Evolutionary conservation across 805 yeast genomes (phyloP).

Genomic region (Myxozyma sirexii): DNA sequence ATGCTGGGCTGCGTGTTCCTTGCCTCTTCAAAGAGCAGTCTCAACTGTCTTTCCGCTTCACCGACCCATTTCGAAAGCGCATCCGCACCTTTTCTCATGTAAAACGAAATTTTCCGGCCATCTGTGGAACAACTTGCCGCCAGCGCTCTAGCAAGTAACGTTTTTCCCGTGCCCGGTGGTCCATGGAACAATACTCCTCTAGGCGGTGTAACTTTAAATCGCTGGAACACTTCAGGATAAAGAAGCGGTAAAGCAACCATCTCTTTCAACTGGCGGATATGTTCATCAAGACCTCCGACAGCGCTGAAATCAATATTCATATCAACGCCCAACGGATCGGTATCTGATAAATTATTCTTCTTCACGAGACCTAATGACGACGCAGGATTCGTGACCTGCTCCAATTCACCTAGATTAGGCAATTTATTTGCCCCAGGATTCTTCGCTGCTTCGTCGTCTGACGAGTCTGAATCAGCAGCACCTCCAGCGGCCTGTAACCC

Average conservation of each 20-base stretch:
- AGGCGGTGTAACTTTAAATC: conserved; percentile 91
- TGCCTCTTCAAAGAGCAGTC: conserved; percentile 93
- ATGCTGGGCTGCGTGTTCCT: conserved; percentile 93
- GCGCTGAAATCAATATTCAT: conserved; percentile 81
- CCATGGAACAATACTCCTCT: conserved; percentile 97
- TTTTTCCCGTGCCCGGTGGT: conserved; percentile 99
- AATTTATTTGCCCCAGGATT: conserved; percentile 39
- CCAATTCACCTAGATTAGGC: conserved; percentile 31
- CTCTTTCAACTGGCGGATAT: conserved; percentile 89
- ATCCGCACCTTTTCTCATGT: conserved; percentile 98
- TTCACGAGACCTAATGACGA: conserved; percentile 42
- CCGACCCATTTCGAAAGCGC: conserved; percentile 98
- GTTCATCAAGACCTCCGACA: conserved; percentile 90
- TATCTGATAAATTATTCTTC: conserved; percentile 73
- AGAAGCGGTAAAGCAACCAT: conserved; percentile 93
- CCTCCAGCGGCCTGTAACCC: conserved; percentile 42
- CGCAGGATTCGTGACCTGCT: conserved; percentile 35
- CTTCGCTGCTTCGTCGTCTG: conserved; percentile 48
- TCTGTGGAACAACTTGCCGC: conserved; percentile 93
- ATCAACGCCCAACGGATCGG: conserved; percentile 91
- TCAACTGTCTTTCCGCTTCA: conserved; percentile 93
- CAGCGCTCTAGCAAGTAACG: conserved; percentile 94
- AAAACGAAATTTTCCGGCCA: conserved; percentile 84
- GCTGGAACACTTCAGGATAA: conserved; percentile 90
- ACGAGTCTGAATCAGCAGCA: conserved; percentile 48